A percentile compares a stretch with the other conserved stretches of the same genome.
These are phyloP conservation scores for Wickerhamomyces pijperi DNA, from an alignment of 805 yeast species.

Conservation along the genomic window DNA sequence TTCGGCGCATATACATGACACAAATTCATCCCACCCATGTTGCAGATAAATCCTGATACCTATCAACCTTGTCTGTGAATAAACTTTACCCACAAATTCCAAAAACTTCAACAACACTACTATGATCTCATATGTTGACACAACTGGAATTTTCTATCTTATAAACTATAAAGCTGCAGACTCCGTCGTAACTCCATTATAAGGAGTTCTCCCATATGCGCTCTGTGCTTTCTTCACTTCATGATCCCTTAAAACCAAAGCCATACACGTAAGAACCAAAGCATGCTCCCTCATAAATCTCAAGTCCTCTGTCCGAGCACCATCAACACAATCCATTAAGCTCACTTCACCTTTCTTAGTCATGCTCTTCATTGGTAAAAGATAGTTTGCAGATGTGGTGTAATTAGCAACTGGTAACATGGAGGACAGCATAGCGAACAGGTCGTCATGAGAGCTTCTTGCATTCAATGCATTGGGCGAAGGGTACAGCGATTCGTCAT, in stretches of 20 bases:
- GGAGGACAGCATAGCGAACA: background rate
- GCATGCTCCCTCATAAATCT: conserved; percentile 1
- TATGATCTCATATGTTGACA: no score
- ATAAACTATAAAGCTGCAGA: no score
- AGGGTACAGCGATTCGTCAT: conserved; percentile 1
- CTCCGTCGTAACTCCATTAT: background rate
- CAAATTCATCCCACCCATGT: no score
- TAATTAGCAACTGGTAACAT: background rate
- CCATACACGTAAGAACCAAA: conserved; percentile 14
- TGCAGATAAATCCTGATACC: no score
- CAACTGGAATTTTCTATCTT: no score
- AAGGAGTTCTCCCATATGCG: background rate
- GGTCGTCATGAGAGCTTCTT: background rate
- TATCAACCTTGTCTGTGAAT: no score
- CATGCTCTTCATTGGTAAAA: conserved; percentile 12
- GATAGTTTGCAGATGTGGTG: conserved; percentile 1
- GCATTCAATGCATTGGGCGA: background rate
- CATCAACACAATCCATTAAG: conserved; percentile 11
- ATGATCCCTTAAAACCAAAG: conserved; percentile 17
- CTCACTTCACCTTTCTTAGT: conserved; percentile 15
- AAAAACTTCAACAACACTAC: no score
- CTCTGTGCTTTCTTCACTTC: conserved; percentile 8
- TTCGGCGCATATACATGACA: no score
- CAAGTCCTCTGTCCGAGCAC: conserved; percentile 3
- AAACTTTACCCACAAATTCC: no score